Base-by-base conservation (phyloP, 2,329 filamentous ascomycete species). In the Verticillium longisporum region DNA sequence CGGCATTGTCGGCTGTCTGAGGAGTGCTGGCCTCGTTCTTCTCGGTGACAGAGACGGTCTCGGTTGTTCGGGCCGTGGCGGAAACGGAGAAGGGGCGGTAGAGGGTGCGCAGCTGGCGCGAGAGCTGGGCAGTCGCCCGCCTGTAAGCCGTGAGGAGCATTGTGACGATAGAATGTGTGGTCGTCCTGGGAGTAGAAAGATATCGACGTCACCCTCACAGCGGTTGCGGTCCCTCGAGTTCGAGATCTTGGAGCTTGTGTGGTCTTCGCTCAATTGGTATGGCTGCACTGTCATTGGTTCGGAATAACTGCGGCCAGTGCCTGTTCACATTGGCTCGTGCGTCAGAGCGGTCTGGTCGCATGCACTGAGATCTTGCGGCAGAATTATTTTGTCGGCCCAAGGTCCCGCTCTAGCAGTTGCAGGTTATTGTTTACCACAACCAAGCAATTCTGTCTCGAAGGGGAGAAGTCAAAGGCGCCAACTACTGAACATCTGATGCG, bases 41-140 rank as follows among this genome's bases (percentile, higher is more conserved):
- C 62, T 72, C 69, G 61, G 73, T 68, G 55, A 78, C 71, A 59
- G 75, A 72, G 53, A 60, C 77, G 70, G 61, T 84, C 80, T 71
- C 78, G 57, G 60, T 61, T 32, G 61, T 61, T 55, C 61, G 58
- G 60, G 54, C 15, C 57, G 55, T 50, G 57, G 78, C 72, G 21
- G 82, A 80, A 61, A 76, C 75, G 65, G 77, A 73, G 68, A 86
- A 83, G 55, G 78, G 70, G 60, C 82, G 80, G 66, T 73, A 75
- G 59, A 75, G 73, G 61, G 76, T 70, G 65, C 78, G 77, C 68
- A 77, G 67, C 61, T 73, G 75, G 69, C 78, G 78, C 68, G 78
- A 71, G 61, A 83, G 68, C 66, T 74, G 71, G 61, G 76, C 70
- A 60, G 78, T 73, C 61, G 70, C 71, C 66, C 77, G 75, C 64